phyloP scores from a whole-genome alignment of 164 flowering plant genomes.

The Stephania cephalantha region DNA sequence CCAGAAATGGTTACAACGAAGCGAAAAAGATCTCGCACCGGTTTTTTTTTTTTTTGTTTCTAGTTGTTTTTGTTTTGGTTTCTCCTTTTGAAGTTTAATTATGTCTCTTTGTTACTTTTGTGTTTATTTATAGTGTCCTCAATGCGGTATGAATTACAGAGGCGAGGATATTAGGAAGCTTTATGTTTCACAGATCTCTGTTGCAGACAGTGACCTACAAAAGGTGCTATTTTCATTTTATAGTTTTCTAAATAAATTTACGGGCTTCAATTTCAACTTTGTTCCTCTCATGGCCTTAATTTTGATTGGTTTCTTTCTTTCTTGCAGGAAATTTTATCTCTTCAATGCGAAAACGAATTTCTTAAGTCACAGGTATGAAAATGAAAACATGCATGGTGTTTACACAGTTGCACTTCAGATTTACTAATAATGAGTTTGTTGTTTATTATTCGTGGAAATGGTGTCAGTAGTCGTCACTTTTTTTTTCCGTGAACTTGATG shows the following conservation, averaged over 20 bases:
- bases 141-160: constrained; percentile 55
- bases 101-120: neutral
- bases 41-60: constrained; percentile 16
- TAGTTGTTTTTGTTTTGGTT: neutral
- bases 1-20: constrained; percentile 50
- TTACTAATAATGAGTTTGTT: no score
- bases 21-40: constrained; percentile 29
- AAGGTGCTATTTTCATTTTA: constrained; percentile 33
- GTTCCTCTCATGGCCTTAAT: neutral
- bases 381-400: neutral
- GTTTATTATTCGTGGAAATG: no score
- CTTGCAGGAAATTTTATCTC: constrained; percentile 47
- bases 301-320: constrained; percentile 5
- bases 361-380: constrained; percentile 43
- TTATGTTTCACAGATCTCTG: constrained; percentile 48
- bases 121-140: constrained; percentile 60
- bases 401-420: neutral
- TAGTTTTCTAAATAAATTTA: neutral
- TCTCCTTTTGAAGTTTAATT: neutral
- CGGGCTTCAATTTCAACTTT: neutral
- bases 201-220: constrained; percentile 48
- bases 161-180: constrained; percentile 54
- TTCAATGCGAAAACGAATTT: constrained; percentile 50
- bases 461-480: no score
- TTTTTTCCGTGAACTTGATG: no score